A percentile compares a stretch with the other conserved stretches of the same genome.
Evolutionary conservation across 2,329 filamentous ascomycete species (phyloP).

Genomic region (Trichoderma gracile): DNA sequence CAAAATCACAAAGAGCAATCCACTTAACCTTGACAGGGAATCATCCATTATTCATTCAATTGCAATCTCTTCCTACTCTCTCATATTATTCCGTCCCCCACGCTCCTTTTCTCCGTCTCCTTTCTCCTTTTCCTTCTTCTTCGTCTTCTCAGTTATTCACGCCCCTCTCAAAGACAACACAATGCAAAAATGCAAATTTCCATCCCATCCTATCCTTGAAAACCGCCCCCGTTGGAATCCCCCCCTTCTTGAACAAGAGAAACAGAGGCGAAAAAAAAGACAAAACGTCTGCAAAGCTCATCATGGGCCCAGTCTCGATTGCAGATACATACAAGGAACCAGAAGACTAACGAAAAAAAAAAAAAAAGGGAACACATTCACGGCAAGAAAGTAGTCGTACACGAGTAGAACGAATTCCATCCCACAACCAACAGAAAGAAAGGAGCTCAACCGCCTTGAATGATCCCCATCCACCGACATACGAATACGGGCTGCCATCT

Average conservation of each 20-base stretch:
- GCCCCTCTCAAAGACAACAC: not conserved
- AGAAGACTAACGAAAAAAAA: not conserved
- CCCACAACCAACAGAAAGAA: not conserved
- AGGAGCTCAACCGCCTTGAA: not conserved
- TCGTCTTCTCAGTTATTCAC: not conserved
- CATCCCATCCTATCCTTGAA: slow-evolving; percentile 3
- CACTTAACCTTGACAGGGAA: not conserved
- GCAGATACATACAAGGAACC: slow-evolving; percentile 17
- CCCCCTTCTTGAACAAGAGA: not conserved
- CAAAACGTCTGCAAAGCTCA: slow-evolving; percentile 1
- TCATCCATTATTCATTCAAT: too few species aligned
- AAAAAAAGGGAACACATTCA: not conserved
- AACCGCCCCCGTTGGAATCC: not conserved
- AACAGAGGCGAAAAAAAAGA: not conserved
- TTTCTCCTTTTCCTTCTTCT: not conserved
- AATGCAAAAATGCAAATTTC: not conserved
- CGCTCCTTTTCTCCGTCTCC: not conserved
- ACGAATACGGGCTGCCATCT: not conserved
- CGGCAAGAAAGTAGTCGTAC: slow-evolving; percentile 14
- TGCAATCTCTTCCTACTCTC: too few species aligned
- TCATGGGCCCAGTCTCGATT: slow-evolving; percentile 20
- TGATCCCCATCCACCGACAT: not conserved
- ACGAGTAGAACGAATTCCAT: not conserved
- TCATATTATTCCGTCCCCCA: too few species aligned
- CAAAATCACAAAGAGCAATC: too few species aligned